Percentiles rank a stretch among this genome's conserved stretches.
These are phyloP conservation scores for Syncephalis plumigaleata DNA, from an alignment of 371 early-diverging fungal species.

Conservation along the genomic window DNA sequence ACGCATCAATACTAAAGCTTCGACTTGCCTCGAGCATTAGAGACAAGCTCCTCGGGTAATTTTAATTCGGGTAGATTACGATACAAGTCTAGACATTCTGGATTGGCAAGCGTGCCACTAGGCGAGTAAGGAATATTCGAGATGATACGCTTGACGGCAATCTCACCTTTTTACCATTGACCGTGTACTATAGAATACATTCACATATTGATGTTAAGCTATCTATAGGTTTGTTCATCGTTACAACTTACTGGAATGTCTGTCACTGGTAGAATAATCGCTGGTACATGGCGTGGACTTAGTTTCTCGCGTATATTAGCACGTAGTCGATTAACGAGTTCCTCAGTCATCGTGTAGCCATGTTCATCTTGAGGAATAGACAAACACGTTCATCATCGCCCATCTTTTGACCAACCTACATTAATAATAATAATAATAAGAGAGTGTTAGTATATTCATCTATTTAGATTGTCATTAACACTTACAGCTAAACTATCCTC, in stretches of 20 bases:
- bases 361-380: constrained; percentile 69
- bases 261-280: constrained; percentile 53
- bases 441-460: no score
- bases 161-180: constrained; percentile 94
- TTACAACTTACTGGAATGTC: constrained; percentile 73
- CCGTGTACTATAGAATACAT: constrained; percentile 46
- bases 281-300: constrained; percentile 88
- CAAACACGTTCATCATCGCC: constrained; percentile 83
- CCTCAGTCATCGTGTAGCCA: constrained; percentile 18
- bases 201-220: constrained; percentile 1
- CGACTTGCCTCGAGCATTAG: no score
- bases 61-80: constrained; percentile 38
- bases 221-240: neutral
- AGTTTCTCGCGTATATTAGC: constrained; percentile 62
- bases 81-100: constrained; percentile 64
- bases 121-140: constrained; percentile 33
- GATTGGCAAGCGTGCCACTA: constrained; percentile 70
- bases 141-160: constrained; percentile 87
- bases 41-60: neutral
- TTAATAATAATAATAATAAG: constrained; percentile 9
- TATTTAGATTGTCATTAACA: constrained; percentile 15
- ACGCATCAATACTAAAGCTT: no score
- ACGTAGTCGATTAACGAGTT: constrained; percentile 35
- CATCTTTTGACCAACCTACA: constrained; percentile 67
- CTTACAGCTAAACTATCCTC: constrained; percentile 43